Conservation (phyloP, 23 red algal species). For the Gracilaria caudata region DNA sequence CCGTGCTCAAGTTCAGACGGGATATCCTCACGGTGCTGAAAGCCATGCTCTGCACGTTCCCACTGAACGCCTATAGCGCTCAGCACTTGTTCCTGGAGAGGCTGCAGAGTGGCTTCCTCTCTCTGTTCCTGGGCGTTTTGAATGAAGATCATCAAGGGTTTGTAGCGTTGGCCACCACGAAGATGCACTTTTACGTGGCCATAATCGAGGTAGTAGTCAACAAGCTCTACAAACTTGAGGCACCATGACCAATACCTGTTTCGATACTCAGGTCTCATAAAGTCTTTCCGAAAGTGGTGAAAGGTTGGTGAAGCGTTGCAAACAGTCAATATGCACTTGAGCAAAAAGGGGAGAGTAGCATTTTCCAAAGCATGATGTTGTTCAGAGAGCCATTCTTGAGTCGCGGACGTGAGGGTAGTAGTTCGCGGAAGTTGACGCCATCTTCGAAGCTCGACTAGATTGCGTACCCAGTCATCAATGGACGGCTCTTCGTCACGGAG, state of each 20-base stretch:
- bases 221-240: constrained; percentile 21
- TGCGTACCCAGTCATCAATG: constrained; percentile 24
- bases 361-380: constrained; percentile 60
- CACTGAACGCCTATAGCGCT: constrained; percentile 22
- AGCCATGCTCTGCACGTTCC: not conserved
- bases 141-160: constrained; percentile 32
- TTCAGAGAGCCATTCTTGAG: constrained; percentile 39
- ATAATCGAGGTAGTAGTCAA: constrained; percentile 52
- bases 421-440: not conserved
- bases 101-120: constrained; percentile 8
- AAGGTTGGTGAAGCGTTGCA: constrained; percentile 29
- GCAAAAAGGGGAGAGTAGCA: not conserved
- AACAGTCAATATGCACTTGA: constrained; percentile 44
- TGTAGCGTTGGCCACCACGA: not conserved
- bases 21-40: not conserved
- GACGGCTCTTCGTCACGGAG: not conserved
- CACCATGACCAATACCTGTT: constrained; percentile 52
- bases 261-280: constrained; percentile 39
- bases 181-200: constrained; percentile 25
- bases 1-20: not conserved
- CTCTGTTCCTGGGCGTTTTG: constrained; percentile 17
- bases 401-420: not conserved
- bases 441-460: constrained; percentile 45
- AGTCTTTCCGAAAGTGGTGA: constrained; percentile 16
- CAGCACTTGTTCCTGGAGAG: constrained; percentile 29